Conservation (phyloP, 495 filamentous ascomycete species). For the Staphylotrichum tortipilum region DNA sequence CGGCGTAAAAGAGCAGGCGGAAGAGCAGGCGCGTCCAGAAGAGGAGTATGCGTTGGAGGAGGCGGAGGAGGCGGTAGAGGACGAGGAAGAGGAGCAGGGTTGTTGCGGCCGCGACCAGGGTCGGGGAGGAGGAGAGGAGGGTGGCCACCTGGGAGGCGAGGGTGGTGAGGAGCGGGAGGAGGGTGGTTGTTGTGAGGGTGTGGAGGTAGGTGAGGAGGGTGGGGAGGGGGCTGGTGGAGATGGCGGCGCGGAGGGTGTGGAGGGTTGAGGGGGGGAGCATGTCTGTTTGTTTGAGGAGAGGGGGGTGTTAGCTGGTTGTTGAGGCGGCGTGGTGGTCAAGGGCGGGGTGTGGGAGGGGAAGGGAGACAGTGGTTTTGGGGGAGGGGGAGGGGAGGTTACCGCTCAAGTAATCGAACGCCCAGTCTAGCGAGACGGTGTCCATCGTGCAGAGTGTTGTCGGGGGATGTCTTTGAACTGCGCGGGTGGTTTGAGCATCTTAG, state of each 20-base stretch:
- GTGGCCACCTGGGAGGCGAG: too few species aligned
- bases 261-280: neutral
- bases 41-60: constrained; percentile 57
- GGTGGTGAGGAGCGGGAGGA: constrained; percentile 32
- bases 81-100: constrained; percentile 47
- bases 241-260: constrained; percentile 22
- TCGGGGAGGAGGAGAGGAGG: constrained; percentile 38
- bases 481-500: too few species aligned
- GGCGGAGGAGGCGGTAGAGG: constrained; percentile 57
- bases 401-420: too few species aligned
- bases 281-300: neutral
- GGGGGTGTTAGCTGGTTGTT: neutral
- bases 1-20: constrained; percentile 50
- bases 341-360: neutral
- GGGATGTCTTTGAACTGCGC: too few species aligned
- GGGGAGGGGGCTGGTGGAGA: constrained; percentile 17
- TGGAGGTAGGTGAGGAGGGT: neutral
- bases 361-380: neutral
- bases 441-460: too few species aligned
- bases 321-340: too few species aligned
- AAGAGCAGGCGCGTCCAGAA: constrained; percentile 62
- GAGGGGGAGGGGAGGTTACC: too few species aligned
- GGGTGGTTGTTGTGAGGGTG: neutral
- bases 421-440: too few species aligned
- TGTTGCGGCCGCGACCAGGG: constrained; percentile 51